These are phyloP conservation scores for Cladosporium sp. DNA, from an alignment of 2,329 filamentous ascomycete species.

Conservation along the genomic window DNA sequence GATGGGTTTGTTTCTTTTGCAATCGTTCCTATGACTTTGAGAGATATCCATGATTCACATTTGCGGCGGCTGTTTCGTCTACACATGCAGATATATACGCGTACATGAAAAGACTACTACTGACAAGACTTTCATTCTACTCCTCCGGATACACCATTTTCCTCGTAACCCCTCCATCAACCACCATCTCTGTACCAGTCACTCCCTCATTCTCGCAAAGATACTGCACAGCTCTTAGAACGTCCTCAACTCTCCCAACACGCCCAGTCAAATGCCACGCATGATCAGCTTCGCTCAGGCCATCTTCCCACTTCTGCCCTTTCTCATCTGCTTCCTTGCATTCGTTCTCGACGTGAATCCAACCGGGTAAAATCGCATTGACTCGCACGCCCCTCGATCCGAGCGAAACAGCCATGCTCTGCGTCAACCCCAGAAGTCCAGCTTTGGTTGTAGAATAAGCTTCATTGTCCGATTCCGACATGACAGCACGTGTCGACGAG, in stretches of 20 bases:
- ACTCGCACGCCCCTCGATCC: slow-evolving; percentile 42
- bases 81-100: too few relatives aligned
- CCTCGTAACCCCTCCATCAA: slow-evolving; percentile 44
- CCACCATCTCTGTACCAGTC: slow-evolving; percentile 43
- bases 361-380: slow-evolving; percentile 49
- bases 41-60: background rate
- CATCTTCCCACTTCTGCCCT: slow-evolving; percentile 43
- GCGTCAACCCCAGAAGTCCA: slow-evolving; percentile 47
- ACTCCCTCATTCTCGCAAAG: slow-evolving; percentile 38
- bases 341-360: slow-evolving; percentile 49
- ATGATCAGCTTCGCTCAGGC: slow-evolving; percentile 42
- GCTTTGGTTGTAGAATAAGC: slow-evolving; percentile 50
- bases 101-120: too few relatives aligned
- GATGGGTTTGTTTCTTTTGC: background rate
- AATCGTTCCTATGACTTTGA: background rate
- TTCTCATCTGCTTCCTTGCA: slow-evolving; percentile 39
- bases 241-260: slow-evolving; percentile 49
- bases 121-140: background rate
- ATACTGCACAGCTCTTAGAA: slow-evolving; percentile 39
- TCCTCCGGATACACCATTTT: slow-evolving; percentile 43
- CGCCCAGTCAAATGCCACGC: slow-evolving; percentile 48
- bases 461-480: slow-evolving; percentile 48
- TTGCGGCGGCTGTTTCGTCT: too few relatives aligned
- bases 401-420: slow-evolving; percentile 46
- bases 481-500: slow-evolving; percentile 47